Evolutionary conservation across 1,284 basidiomycete species (phyloP).

Genomic region (Inonotus hispidus): DNA sequence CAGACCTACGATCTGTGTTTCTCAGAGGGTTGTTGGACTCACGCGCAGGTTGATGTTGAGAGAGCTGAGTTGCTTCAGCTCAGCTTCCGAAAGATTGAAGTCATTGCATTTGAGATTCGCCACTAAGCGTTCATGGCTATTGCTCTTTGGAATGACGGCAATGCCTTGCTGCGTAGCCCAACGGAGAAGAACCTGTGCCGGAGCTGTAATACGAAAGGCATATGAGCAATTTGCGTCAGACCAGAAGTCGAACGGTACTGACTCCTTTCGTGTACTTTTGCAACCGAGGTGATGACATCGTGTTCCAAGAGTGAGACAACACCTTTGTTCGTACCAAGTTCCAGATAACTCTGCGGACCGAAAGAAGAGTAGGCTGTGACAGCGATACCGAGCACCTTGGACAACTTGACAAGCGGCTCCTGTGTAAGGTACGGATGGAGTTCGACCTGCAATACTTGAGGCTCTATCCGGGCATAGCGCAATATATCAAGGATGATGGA

Average conservation of each 20-base stretch:
- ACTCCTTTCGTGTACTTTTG: constrained; percentile 53
- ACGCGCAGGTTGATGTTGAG: constrained; percentile 65
- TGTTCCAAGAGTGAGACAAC: constrained; percentile 49
- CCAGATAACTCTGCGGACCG: constrained; percentile 63
- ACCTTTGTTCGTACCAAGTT: constrained; percentile 52
- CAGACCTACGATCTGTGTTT: background rate
- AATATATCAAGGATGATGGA: constrained; percentile 59
- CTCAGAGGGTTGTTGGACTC: constrained; percentile 23
- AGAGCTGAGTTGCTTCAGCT: constrained; percentile 53
- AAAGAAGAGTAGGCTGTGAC: constrained; percentile 80
- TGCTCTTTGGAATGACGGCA: constrained; percentile 77
- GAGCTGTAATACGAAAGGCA: constrained; percentile 31
- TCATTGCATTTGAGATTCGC: constrained; percentile 55
- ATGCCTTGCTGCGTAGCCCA: constrained; percentile 76
- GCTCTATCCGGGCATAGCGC: constrained; percentile 65
- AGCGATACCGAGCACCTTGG: constrained; percentile 56
- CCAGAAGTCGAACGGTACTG: constrained; percentile 23
- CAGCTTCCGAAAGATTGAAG: constrained; percentile 56
- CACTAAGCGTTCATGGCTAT: constrained; percentile 43
- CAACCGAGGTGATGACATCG: constrained; percentile 41
- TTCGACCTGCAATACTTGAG: constrained; percentile 73
- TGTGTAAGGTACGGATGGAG: constrained; percentile 76
- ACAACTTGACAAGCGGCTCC: constrained; percentile 53
- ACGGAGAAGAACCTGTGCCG: constrained; percentile 65
- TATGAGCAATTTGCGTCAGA: constrained; percentile 17